Conservation (phyloP, 352 stramenopile species). For the Phytophthora chlamydospora region DNA sequence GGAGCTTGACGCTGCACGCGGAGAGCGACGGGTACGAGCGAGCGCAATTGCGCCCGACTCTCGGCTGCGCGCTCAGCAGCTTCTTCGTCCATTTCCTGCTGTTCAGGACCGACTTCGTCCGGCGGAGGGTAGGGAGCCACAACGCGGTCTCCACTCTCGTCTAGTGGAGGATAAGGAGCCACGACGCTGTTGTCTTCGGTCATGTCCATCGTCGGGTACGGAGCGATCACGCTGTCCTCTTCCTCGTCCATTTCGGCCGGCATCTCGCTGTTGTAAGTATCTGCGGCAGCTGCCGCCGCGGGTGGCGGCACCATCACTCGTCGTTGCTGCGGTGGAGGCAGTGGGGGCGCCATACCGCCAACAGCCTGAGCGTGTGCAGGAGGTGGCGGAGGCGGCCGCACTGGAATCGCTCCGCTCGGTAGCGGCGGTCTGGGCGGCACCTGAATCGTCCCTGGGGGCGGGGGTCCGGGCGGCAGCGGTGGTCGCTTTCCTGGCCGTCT, state of each 20-base stretch:
- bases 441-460: slow-evolving; percentile 66
- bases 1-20: slow-evolving; percentile 52
- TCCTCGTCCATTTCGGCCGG: slow-evolving; percentile 14
- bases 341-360: slow-evolving; percentile 11
- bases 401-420: slow-evolving; percentile 42
- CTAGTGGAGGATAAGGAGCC: slow-evolving; percentile 39
- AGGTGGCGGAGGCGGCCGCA: slow-evolving; percentile 49
- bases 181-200: slow-evolving; percentile 36
- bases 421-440: slow-evolving; percentile 63
- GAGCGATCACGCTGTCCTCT: slow-evolving; percentile 33
- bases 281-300: slow-evolving; percentile 1
- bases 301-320: slow-evolving; percentile 3
- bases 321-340: slow-evolving; percentile 23
- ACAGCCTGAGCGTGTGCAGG: slow-evolving; percentile 17
- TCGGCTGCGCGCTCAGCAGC: slow-evolving; percentile 38
- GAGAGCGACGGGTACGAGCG: slow-evolving; percentile 66
- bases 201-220: slow-evolving; percentile 33
- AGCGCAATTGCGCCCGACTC: slow-evolving; percentile 51
- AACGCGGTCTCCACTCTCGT: slow-evolving; percentile 7
- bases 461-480: slow-evolving; percentile 55
- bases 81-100: slow-evolving; percentile 39
- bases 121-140: slow-evolving; percentile 12
- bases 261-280: slow-evolving; percentile 1
- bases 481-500: slow-evolving; percentile 67
- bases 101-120: slow-evolving; percentile 1